These are phyloP conservation scores for Pseudogymnoascus sp. DNA, from an alignment of 2,329 filamentous ascomycete genomes.

Conservation along the genomic window DNA sequence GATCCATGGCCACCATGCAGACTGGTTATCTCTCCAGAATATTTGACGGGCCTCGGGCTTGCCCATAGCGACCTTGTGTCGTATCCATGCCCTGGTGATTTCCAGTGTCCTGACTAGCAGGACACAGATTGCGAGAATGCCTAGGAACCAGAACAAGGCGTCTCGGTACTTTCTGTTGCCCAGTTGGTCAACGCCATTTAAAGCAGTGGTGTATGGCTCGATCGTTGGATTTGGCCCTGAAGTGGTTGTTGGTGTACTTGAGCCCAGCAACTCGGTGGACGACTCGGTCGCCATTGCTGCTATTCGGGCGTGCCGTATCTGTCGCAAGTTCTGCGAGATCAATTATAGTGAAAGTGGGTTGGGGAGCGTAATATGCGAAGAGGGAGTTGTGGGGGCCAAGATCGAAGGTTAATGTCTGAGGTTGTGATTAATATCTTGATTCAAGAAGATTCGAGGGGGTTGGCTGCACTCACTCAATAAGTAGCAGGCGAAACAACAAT, in stretches of 20 bases:
- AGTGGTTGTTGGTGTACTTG: conserved; percentile 9
- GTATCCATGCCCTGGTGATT: conserved; percentile 46
- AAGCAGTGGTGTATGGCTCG: conserved; percentile 45
- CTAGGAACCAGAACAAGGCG: conserved; percentile 52
- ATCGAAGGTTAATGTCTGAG: neutral
- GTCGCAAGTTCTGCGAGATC: neutral
- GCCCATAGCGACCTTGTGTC: conserved; percentile 52
- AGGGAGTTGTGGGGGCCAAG: neutral
- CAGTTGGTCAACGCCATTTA: conserved; percentile 53
- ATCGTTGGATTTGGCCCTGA: conserved; percentile 38
- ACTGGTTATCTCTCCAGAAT: conserved; percentile 53
- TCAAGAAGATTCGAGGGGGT: conserved; percentile 2
- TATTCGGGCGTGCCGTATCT: neutral
- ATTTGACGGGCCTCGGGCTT: conserved; percentile 42
- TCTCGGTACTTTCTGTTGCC: conserved; percentile 51
- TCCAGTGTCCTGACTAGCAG: conserved; percentile 46
- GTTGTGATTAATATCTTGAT: neutral
- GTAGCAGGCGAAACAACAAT: neutral
- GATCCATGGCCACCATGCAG: conserved; percentile 51
- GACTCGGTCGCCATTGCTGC: neutral
- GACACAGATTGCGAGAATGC: conserved; percentile 45
- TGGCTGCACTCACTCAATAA: neutral
- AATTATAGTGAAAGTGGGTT: neutral
- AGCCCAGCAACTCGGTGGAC: neutral
- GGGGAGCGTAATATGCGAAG: neutral